Conservation (phyloP, 768 basidiomycete genomes). For the Tulasnella sp. region DNA sequence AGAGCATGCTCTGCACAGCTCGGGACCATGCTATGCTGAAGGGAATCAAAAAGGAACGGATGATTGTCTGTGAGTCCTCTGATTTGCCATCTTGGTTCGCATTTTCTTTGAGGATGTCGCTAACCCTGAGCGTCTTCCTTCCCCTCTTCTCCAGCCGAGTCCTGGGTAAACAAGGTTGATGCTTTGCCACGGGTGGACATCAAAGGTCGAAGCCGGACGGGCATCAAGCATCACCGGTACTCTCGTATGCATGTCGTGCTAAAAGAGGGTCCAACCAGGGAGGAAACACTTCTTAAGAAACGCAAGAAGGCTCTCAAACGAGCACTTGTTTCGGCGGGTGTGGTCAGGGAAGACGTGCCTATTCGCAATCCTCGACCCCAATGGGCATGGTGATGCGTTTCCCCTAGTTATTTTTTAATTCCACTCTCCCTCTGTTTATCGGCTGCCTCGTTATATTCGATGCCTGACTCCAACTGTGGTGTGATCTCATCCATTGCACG, state of each 20-base stretch:
- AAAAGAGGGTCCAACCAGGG: constrained; percentile 73
- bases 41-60: constrained; percentile 60
- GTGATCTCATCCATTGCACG: not conserved
- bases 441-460: not conserved
- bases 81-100: not conserved
- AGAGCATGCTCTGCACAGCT: constrained; percentile 83
- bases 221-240: constrained; percentile 70
- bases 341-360: constrained; percentile 74
- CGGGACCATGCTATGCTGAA: constrained; percentile 85
- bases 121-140: not conserved
- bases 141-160: constrained; percentile 56
- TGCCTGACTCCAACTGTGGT: not conserved
- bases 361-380: constrained; percentile 64
- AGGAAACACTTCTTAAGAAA: constrained; percentile 59
- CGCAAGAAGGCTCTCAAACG: constrained; percentile 63
- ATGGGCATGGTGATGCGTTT: constrained; percentile 64
- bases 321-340: constrained; percentile 68
- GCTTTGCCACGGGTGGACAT: constrained; percentile 66
- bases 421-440: not conserved
- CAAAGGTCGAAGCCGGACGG: constrained; percentile 75
- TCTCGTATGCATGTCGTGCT: constrained; percentile 72
- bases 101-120: not conserved
- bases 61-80: constrained; percentile 70
- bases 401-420: not conserved
- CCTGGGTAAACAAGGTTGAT: constrained; percentile 90